Percentiles rank a stretch among this genome's conserved stretches.
These are phyloP conservation scores for Colletotrichum sp. DNA, from an alignment of 2,329 filamentous ascomycete genomes.

Conservation along the genomic window DNA sequence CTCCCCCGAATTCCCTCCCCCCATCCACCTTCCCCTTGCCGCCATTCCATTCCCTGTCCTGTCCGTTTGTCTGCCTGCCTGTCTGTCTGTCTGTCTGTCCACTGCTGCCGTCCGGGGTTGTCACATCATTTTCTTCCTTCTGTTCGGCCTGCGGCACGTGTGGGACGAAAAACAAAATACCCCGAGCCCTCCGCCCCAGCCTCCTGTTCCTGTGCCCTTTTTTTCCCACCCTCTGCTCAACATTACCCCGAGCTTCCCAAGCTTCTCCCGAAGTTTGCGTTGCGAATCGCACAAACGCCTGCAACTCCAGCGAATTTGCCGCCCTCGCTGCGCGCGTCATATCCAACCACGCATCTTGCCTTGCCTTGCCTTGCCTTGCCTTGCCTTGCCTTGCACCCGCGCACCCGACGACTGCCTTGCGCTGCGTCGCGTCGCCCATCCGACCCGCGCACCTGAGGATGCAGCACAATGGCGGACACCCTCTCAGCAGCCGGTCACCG, in stretches of 20 bases:
- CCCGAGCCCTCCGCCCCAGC: slow-evolving; percentile 15
- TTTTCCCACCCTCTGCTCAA: slow-evolving; percentile 41
- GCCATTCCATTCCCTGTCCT: neutral
- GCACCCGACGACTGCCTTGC: neutral
- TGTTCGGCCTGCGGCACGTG: neutral
- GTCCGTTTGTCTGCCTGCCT: neutral
- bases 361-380: neutral
- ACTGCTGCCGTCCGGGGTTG: neutral
- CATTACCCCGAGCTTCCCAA: slow-evolving; percentile 48
- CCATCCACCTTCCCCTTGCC: neutral
- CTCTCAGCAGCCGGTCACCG: slow-evolving; percentile 19
- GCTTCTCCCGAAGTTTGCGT: slow-evolving; percentile 10
- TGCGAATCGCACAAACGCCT: slow-evolving; percentile 12
- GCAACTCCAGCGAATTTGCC: slow-evolving; percentile 18
- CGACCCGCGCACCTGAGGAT: neutral
- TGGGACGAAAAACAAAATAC: slow-evolving; percentile 19
- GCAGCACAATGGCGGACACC: slow-evolving; percentile 26
- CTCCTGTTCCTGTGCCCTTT: slow-evolving; percentile 4
- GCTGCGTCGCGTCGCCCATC: neutral
- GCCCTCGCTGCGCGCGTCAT: slow-evolving; percentile 29
- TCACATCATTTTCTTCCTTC: neutral
- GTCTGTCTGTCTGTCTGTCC: neutral
- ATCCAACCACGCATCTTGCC: slow-evolving; percentile 23
- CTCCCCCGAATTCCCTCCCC: neutral
- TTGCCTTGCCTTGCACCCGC: neutral